Conservation (phyloP, 495 filamentous ascomycete genomes). For the Ascodesmis nigricans region DNA sequence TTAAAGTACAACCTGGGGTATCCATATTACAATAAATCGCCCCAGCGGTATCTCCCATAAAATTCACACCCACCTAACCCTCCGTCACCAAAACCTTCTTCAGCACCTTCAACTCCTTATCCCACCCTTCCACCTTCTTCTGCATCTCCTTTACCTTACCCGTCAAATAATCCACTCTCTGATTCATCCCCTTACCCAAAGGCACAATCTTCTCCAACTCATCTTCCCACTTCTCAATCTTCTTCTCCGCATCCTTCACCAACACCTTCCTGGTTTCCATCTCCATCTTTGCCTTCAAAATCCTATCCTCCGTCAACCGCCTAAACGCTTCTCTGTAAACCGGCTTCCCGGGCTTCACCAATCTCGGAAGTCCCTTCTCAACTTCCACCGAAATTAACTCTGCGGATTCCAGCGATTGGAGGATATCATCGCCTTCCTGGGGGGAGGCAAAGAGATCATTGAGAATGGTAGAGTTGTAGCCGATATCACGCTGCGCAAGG, state of each 20-base stretch:
- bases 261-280: conserved; percentile 42
- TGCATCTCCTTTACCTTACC: conserved; percentile 50
- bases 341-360: conserved; percentile 60
- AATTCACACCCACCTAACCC: conserved; percentile 4
- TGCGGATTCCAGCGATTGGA: conserved; percentile 63
- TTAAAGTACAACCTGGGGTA: too few relatives aligned
- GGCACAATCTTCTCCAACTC: conserved; percentile 50
- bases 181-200: conserved; percentile 39
- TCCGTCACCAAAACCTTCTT: conserved; percentile 31
- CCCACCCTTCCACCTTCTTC: conserved; percentile 49
- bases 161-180: conserved; percentile 47
- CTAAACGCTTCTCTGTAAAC: conserved; percentile 72
- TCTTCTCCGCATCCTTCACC: conserved; percentile 46
- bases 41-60: too few relatives aligned
- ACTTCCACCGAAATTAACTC: conserved; percentile 70
- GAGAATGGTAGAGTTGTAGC: conserved; percentile 67
- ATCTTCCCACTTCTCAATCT: conserved; percentile 54
- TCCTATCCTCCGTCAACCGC: conserved; percentile 43
- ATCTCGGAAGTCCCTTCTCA: conserved; percentile 47
- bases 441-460: conserved; percentile 45
- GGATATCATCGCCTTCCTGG: conserved; percentile 48
- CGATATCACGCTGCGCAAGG: conserved; percentile 40
- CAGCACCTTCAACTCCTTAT: conserved; percentile 44
- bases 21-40: neutral
- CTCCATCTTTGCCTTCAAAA: conserved; percentile 53